A percentile compares a stretch with the other conserved stretches of the same genome.
Conservation (phyloP, 139 green algal species). For the Haematococcus sp. region DNA sequence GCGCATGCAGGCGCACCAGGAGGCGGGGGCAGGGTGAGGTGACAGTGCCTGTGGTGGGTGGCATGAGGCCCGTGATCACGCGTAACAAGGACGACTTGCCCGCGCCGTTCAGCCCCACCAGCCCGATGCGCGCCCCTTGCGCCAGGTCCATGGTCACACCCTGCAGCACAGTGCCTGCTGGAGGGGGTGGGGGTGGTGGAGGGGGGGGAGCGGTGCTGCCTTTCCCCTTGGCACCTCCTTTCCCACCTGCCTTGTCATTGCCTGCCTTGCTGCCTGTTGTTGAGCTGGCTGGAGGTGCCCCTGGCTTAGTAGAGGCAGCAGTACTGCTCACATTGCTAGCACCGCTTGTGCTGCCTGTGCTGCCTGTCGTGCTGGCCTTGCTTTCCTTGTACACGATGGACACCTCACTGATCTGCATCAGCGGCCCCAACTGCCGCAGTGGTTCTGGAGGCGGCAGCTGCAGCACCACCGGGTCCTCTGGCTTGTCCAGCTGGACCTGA, state of each 20-base stretch:
- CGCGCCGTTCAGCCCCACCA: constrained; percentile 53
- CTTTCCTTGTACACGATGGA: too few relatives aligned
- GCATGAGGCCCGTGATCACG: constrained; percentile 25
- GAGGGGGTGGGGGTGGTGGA: too few relatives aligned
- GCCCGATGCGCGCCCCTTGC: constrained; percentile 52
- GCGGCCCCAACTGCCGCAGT: constrained; percentile 37
- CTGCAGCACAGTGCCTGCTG: constrained; percentile 5
- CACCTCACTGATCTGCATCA: constrained; percentile 48
- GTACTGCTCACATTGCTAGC: too few relatives aligned
- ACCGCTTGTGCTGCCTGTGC: too few relatives aligned
- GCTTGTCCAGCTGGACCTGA: constrained; percentile 28
- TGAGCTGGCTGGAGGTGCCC: too few relatives aligned
- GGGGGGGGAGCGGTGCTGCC: too few relatives aligned
- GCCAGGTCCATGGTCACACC: constrained; percentile 61
- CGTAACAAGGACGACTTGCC: constrained; percentile 54
- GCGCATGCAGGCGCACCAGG: neutral
- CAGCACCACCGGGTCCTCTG: constrained; percentile 36
- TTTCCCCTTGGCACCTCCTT: too few relatives aligned
- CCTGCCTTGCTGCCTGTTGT: too few relatives aligned
- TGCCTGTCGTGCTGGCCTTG: too few relatives aligned
- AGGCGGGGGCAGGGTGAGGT: constrained; percentile 8
- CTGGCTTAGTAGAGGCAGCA: too few relatives aligned
- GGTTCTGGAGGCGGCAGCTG: constrained; percentile 36
- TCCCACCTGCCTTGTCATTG: too few relatives aligned
- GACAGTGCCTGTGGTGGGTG: constrained; percentile 11